Percentiles rank a stretch among this genome's conserved stretches.
Conservation (phyloP, 176 grass and related monocot genomes). For the Aegilops bicornis region DNA sequence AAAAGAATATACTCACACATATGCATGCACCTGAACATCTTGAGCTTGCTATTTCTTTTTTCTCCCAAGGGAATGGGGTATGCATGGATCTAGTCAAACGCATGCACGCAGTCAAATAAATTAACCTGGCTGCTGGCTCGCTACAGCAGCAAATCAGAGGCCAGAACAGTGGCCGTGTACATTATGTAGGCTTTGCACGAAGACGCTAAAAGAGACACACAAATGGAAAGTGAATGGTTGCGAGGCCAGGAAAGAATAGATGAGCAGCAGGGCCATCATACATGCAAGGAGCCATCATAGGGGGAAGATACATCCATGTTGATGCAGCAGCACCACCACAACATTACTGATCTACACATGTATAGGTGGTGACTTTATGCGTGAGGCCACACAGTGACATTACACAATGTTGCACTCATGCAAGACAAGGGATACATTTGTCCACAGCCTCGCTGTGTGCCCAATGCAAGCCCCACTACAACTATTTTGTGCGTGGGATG, state of each 20-base stretch:
- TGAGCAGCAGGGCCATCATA: background rate
- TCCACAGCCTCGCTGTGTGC: conserved; percentile 47
- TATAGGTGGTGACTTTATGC: background rate
- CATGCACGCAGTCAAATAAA: background rate
- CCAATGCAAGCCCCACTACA: conserved; percentile 34
- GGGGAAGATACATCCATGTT: conserved; percentile 19
- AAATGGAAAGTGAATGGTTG: conserved; percentile 18
- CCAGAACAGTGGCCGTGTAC: background rate
- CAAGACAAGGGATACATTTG: conserved; percentile 88
- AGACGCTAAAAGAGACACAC: conserved; percentile 24
- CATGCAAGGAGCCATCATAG: conserved; percentile 6
- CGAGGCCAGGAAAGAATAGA: conserved; percentile 15
- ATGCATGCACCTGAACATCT: background rate
- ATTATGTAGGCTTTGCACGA: background rate
- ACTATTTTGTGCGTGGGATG: conserved; percentile 42
- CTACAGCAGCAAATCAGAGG: background rate
- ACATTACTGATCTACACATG: conserved; percentile 20
- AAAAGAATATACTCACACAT: background rate
- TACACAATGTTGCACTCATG: conserved; percentile 65
- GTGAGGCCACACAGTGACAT: conserved; percentile 43
- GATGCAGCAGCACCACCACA: conserved; percentile 15
- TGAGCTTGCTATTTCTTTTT: background rate
- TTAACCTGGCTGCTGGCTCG: background rate
- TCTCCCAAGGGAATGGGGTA: background rate
- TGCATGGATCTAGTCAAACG: too few species aligned